These are phyloP conservation scores for Boletellus sp. DNA, from an alignment of 768 basidiomycete genomes.

Conservation along the genomic window DNA sequence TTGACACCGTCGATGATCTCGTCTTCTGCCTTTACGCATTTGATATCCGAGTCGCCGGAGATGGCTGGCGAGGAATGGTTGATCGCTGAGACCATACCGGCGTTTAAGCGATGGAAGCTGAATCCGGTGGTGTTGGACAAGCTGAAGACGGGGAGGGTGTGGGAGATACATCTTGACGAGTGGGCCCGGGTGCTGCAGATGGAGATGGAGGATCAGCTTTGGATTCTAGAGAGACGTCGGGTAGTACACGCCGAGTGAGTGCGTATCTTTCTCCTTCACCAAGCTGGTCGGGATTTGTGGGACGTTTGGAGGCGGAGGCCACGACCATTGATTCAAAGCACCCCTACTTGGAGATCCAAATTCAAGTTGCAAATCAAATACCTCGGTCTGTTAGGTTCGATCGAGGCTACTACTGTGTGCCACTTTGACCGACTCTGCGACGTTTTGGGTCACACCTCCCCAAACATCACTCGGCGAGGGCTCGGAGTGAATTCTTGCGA, in stretches of 20 bases:
- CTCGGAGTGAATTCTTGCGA: too few relatives aligned
- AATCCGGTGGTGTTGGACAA: constrained; percentile 12
- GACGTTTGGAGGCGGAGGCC: too few relatives aligned
- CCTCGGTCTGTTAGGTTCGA: too few relatives aligned
- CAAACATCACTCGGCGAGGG: too few relatives aligned
- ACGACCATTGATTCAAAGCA: too few relatives aligned
- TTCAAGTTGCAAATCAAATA: too few relatives aligned
- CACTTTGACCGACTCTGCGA: too few relatives aligned
- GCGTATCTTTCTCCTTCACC: not conserved
- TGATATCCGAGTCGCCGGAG: constrained; percentile 50
- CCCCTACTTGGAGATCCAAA: too few relatives aligned
- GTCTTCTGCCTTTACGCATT: constrained; percentile 51
- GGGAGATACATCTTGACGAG: constrained; percentile 22
- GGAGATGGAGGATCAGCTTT: constrained; percentile 40
- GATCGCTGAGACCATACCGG: constrained; percentile 40
- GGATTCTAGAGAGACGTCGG: constrained; percentile 43
- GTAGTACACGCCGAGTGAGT: not conserved
- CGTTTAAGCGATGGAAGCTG: constrained; percentile 42
- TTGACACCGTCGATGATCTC: constrained; percentile 44
- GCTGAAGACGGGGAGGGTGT: constrained; percentile 19
- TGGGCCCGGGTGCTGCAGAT: constrained; percentile 34
- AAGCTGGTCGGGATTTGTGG: not conserved
- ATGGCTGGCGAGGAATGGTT: constrained; percentile 37
- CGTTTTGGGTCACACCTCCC: too few relatives aligned
- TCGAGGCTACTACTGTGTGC: too few relatives aligned